Percentiles rank a stretch among this genome's conserved stretches.
Evolutionary conservation across 2,329 filamentous ascomycete genomes (phyloP).

Genomic region (Stagonosporopsis chrysanthemi): DNA sequence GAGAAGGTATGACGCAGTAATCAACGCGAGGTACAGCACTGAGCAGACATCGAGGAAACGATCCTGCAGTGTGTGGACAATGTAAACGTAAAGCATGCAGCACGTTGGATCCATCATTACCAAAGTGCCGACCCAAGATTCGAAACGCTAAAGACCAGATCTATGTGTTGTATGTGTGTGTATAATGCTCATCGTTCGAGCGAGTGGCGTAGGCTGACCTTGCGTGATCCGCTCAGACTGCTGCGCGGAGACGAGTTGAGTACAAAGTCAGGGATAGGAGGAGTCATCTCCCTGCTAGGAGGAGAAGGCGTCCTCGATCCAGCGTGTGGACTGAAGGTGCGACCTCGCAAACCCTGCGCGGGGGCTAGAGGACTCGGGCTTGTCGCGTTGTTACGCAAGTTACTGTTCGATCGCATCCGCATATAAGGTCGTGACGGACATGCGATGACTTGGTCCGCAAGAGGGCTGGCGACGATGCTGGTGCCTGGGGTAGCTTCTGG

Average conservation of each 20-base stretch:
- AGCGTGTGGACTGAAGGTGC: slow-evolving; percentile 26
- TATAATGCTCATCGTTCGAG: slow-evolving; percentile 26
- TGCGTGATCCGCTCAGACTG: slow-evolving; percentile 44
- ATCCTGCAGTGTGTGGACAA: slow-evolving; percentile 3
- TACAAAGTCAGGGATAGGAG: slow-evolving; percentile 54
- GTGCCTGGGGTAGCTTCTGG: slow-evolving; percentile 72
- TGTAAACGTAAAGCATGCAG: slow-evolving; percentile 4
- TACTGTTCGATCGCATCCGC: slow-evolving; percentile 48
- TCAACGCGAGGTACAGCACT: slow-evolving; percentile 3
- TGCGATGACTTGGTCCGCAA: slow-evolving; percentile 69
- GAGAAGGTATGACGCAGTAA: slow-evolving; percentile 13
- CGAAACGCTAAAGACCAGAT: not conserved
- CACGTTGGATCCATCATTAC: slow-evolving; percentile 14
- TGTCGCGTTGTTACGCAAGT: slow-evolving; percentile 29
- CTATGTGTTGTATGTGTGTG: not conserved
- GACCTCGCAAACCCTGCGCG: slow-evolving; percentile 34
- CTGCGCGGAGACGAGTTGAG: slow-evolving; percentile 51
- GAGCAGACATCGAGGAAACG: not conserved
- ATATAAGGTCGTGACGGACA: slow-evolving; percentile 46
- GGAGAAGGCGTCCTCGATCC: slow-evolving; percentile 45
- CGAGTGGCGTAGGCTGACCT: slow-evolving; percentile 38
- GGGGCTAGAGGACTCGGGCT: slow-evolving; percentile 35
- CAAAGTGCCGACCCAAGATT: slow-evolving; percentile 9
- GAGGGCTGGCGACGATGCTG: slow-evolving; percentile 73
- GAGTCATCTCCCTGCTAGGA: slow-evolving; percentile 49